Conservation (phyloP, 1,139 yeast genomes). For the Lodderomyces theae region DNA sequence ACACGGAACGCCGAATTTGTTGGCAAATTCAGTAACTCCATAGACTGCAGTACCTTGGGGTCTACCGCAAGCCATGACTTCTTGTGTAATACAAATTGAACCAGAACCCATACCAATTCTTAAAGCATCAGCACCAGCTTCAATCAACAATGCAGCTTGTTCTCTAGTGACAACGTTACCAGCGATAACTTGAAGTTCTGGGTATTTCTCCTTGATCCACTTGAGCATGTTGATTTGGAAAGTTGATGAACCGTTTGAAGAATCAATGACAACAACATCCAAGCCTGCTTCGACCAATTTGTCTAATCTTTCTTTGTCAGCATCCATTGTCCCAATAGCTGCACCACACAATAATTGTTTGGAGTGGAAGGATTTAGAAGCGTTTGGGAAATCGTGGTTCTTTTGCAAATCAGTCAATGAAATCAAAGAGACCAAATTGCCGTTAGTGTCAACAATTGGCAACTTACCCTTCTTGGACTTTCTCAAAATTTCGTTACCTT, state of each 20-base stretch:
- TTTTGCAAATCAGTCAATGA: conserved; percentile 97
- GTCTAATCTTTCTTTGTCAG: conserved; percentile 80
- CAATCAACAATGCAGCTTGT: conserved; percentile 94
- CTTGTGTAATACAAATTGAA: conserved; percentile 98
- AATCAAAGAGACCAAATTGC: conserved; percentile 80
- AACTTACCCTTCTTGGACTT: conserved; percentile 95
- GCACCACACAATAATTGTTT: conserved; percentile 99
- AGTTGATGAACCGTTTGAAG: conserved; percentile 95
- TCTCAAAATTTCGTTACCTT: conserved; percentile 89
- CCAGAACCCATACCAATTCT: conserved; percentile 99
- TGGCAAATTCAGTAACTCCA: conserved; percentile 83
- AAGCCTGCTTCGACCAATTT: conserved; percentile 94
- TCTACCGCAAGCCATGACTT: conserved; percentile 99
- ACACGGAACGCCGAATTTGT: conserved; percentile 89
- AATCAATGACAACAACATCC: conserved; percentile 93
- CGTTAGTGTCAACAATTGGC: conserved; percentile 79
- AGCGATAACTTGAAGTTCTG: conserved; percentile 84
- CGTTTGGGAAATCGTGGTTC: conserved; percentile 89
- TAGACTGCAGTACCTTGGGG: conserved; percentile 98
- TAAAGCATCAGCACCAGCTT: conserved; percentile 96
- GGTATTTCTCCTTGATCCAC: conserved; percentile 81
- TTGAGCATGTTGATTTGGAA: conserved; percentile 92
- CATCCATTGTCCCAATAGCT: conserved; percentile 90
- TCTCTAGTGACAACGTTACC: conserved; percentile 99
- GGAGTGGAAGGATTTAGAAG: conserved; percentile 88